Evolutionary conservation across 73 alveolate species (phyloP).

Genomic region (Paramecium pentaurelia): DNA sequence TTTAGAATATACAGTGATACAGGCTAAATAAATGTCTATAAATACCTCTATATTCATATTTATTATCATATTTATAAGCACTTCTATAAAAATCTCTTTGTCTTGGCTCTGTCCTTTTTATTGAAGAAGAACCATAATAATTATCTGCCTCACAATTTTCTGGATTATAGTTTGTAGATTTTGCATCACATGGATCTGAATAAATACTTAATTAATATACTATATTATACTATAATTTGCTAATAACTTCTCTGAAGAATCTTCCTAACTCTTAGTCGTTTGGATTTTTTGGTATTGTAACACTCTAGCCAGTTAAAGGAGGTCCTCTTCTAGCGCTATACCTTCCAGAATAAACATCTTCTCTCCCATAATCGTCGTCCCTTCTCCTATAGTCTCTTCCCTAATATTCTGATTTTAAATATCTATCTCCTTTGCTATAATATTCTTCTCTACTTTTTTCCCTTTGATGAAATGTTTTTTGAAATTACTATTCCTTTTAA

Average conservation of each 20-base stretch:
- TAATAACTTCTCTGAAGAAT: conserved; percentile 17
- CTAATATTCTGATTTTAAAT: neutral
- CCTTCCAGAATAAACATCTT: neutral
- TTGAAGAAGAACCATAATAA: neutral
- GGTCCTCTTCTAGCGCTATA: neutral
- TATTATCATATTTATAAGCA: neutral
- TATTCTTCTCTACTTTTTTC: neutral
- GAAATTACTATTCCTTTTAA: neutral
- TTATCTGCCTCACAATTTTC: neutral
- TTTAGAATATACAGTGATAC: conserved; percentile 39
- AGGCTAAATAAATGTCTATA: neutral
- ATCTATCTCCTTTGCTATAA: neutral
- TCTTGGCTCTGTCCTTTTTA: neutral
- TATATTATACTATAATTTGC: neutral
- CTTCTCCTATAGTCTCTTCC: neutral
- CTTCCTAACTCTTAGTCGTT: conserved; percentile 2
- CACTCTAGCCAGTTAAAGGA: neutral
- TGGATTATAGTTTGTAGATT: neutral
- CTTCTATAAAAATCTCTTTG: neutral
- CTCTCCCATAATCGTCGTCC: neutral
- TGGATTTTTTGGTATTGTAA: conserved; percentile 2
- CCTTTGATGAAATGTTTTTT: neutral
- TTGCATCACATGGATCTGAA: conserved; percentile 41
- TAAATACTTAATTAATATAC: neutral
- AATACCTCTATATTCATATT: conserved; percentile 13